phyloP scores from a whole-genome alignment of 768 basidiomycete genomes.

The Neoboletus magnificus region DNA sequence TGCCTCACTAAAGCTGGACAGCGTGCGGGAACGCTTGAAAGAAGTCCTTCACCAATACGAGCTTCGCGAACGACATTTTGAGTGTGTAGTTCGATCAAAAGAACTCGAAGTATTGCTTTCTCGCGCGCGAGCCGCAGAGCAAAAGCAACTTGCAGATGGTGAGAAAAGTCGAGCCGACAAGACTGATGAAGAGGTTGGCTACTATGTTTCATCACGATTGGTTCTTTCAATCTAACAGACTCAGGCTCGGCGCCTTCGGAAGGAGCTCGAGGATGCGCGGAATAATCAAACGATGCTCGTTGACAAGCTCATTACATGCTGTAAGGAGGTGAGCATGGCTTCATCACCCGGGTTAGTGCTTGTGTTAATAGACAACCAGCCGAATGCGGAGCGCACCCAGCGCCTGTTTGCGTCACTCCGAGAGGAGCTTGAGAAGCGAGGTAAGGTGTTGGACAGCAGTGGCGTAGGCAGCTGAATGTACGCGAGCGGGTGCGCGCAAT shows the following conservation, averaged over 20 bases:
- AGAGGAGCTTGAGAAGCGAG: slow-evolving; percentile 79
- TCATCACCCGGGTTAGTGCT: background rate
- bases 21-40: slow-evolving; percentile 82
- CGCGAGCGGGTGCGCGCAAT: slow-evolving; percentile 12
- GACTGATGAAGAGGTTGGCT: slow-evolving; percentile 69
- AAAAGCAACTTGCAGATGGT: slow-evolving; percentile 76
- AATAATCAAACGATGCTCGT: slow-evolving; percentile 75
- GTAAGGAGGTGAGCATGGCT: slow-evolving; percentile 68
- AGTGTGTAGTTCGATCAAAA: slow-evolving; percentile 88
- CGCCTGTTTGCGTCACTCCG: slow-evolving; percentile 75
- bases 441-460: slow-evolving; percentile 43
- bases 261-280: slow-evolving; percentile 78
- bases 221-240: slow-evolving; percentile 6
- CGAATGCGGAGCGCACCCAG: slow-evolving; percentile 80
- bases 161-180: slow-evolving; percentile 68
- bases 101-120: slow-evolving; percentile 86
- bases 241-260: slow-evolving; percentile 65
- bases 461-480: slow-evolving; percentile 42
- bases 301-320: slow-evolving; percentile 80
- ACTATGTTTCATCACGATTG: background rate
- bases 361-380: slow-evolving; percentile 41
- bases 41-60: slow-evolving; percentile 86
- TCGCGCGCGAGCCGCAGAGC: slow-evolving; percentile 83
- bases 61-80: slow-evolving; percentile 87
- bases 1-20: slow-evolving; percentile 28